phyloP scores from a whole-genome alignment of 306 rosid genomes.

The Fragaria iinumae region DNA sequence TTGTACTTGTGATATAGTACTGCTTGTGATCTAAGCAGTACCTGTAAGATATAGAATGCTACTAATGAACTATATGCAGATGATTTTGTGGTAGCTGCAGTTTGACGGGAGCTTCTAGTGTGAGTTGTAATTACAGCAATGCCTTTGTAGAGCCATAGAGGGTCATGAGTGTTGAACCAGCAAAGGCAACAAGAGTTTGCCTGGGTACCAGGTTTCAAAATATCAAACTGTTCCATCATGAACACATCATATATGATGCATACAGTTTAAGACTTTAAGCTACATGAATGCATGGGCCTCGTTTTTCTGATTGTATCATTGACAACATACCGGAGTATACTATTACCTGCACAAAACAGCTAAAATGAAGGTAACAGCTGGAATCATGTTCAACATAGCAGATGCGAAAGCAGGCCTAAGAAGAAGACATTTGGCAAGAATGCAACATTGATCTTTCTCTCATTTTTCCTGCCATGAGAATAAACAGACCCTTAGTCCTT shows the following conservation, averaged over 20 bases:
- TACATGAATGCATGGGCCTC: not conserved
- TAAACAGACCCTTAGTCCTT: not conserved
- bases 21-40: not conserved
- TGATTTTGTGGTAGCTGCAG: not conserved
- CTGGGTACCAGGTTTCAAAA: not conserved
- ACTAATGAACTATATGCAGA: not conserved
- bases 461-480: conserved; percentile 16
- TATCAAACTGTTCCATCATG: conserved; percentile 21
- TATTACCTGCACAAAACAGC: conserved; percentile 27
- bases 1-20: not conserved
- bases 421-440: conserved; percentile 24
- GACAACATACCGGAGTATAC: not conserved
- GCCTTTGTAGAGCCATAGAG: conserved; percentile 21
- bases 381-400: conserved; percentile 19
- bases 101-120: not conserved
- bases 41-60: conserved; percentile 25
- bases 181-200: conserved; percentile 23
- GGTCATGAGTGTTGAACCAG: conserved; percentile 24
- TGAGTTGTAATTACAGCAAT: not conserved
- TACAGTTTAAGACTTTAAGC: not conserved
- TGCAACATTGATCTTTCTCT: conserved; percentile 16
- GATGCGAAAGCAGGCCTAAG: conserved; percentile 20
- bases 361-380: conserved; percentile 22
- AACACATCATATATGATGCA: not conserved
- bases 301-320: not conserved